Conservation (phyloP, 140 eudicot genomes). For the Bidens hawaiensis region DNA sequence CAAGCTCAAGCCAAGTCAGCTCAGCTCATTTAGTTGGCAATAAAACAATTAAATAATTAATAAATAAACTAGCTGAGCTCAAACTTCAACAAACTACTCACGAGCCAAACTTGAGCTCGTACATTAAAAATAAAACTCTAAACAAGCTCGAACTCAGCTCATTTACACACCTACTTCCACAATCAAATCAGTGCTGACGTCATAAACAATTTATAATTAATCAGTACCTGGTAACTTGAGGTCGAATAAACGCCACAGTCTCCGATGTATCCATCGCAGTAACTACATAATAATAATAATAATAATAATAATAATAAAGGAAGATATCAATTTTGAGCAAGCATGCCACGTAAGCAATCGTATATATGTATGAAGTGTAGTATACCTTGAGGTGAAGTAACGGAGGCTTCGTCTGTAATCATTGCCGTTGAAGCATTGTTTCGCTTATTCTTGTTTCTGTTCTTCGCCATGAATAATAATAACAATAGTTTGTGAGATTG, state of each 20-base stretch:
- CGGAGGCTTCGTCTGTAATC: conserved; percentile 28
- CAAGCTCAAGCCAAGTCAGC: no score
- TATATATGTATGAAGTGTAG: neutral
- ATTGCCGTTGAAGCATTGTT: conserved; percentile 41
- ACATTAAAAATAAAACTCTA: no score
- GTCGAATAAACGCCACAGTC: conserved; percentile 23
- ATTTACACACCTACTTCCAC: no score
- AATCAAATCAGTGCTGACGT: neutral
- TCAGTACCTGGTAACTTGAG: conserved; percentile 42
- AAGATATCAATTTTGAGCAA: neutral
- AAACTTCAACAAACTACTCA: no score
- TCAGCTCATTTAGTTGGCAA: no score
- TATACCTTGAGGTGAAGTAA: conserved; percentile 51
- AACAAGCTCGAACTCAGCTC: no score
- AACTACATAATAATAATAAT: neutral
- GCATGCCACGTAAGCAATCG: neutral
- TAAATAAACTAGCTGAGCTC: no score
- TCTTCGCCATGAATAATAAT: conserved; percentile 49
- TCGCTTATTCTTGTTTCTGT: conserved; percentile 70
- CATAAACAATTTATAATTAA: neutral
- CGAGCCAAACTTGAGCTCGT: no score
- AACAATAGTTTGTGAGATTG: neutral
- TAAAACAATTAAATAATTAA: no score
- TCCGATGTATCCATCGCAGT: conserved; percentile 90
- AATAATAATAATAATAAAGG: no score